Percentiles rank a stretch among this genome's conserved stretches.
Evolutionary conservation across 805 yeast species (phyloP).

Genomic region (Nakazawaea anatomiae): DNA sequence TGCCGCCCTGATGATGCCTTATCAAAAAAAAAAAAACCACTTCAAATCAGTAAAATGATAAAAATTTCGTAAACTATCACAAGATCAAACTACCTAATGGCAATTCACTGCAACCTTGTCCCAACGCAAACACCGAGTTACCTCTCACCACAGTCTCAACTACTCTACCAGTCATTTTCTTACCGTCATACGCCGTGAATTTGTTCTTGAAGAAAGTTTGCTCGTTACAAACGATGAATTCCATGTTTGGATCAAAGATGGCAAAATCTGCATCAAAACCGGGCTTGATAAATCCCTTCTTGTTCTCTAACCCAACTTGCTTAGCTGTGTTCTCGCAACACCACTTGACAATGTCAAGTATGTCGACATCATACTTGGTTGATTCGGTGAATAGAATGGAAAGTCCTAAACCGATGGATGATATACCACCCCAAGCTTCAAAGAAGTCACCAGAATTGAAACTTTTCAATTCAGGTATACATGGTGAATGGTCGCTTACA

Average conservation of each 20-base stretch:
- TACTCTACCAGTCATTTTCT: slow-evolving; percentile 63
- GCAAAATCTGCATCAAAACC: slow-evolving; percentile 90
- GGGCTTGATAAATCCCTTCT: slow-evolving; percentile 64
- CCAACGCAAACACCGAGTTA: slow-evolving; percentile 50
- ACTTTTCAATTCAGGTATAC: slow-evolving; percentile 87
- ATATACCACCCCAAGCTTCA: slow-evolving; percentile 94
- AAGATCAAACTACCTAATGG: slow-evolving; percentile 58
- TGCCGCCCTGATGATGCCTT: no score
- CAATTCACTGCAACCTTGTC: slow-evolving; percentile 46
- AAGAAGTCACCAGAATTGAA: slow-evolving; percentile 81
- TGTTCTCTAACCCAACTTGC: slow-evolving; percentile 71
- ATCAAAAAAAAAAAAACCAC: no score
- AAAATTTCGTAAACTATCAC: neutral
- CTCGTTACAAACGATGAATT: slow-evolving; percentile 45
- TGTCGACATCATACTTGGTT: slow-evolving; percentile 37
- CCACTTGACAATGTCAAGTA: slow-evolving; percentile 71
- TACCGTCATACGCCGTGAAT: slow-evolving; percentile 81
- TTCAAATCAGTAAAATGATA: no score
- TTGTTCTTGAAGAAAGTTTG: slow-evolving; percentile 76
- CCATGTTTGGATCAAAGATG: slow-evolving; percentile 62
- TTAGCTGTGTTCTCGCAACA: slow-evolving; percentile 77
- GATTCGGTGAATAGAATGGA: slow-evolving; percentile 79
- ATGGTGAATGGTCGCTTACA: slow-evolving; percentile 94
- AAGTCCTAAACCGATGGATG: slow-evolving; percentile 88
- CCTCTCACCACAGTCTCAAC: slow-evolving; percentile 81